Conservation (phyloP, 768 basidiomycete genomes). For the Gymnopilus dilepis region DNA sequence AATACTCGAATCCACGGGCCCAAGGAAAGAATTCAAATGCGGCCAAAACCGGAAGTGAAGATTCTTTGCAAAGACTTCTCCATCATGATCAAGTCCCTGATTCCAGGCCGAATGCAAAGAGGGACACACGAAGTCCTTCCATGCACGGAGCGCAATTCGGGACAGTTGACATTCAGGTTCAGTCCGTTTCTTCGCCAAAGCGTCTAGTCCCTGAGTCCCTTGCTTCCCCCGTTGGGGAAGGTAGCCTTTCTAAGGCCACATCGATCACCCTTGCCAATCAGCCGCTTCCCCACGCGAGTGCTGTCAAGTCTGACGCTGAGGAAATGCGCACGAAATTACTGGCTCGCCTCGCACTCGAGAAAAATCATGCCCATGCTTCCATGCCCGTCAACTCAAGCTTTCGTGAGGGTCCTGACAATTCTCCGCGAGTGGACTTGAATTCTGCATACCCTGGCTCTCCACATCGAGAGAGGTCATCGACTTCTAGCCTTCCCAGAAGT, state of each 20-base stretch:
- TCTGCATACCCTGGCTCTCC: constrained; percentile 6
- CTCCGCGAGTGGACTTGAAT: not conserved
- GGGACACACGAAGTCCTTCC: not conserved
- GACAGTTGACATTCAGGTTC: constrained; percentile 9
- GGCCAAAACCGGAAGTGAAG: not conserved
- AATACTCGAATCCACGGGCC: constrained; percentile 3
- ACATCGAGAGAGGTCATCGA: not conserved
- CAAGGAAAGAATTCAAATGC: not conserved
- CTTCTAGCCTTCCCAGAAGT: not conserved
- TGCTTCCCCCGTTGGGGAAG: constrained; percentile 16
- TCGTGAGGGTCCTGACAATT: constrained; percentile 2
- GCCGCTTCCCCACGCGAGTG: constrained; percentile 13
- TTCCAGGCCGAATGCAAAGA: not conserved
- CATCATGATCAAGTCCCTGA: not conserved
- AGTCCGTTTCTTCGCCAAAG: constrained; percentile 6
- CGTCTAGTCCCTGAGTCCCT: constrained; percentile 12
- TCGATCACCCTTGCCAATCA: constrained; percentile 23
- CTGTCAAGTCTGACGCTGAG: constrained; percentile 14
- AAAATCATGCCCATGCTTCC: constrained; percentile 30
- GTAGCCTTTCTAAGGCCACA: constrained; percentile 20
- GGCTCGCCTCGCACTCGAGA: constrained; percentile 49
- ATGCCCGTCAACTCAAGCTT: constrained; percentile 1
- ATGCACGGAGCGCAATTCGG: constrained; percentile 3
- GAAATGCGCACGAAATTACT: constrained; percentile 44
- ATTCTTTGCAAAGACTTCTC: not conserved